Percentiles rank a stretch among this genome's conserved stretches.
These are phyloP conservation scores for Anthostomella pinea DNA, from an alignment of 2,329 filamentous ascomycete species.

Conservation along the genomic window DNA sequence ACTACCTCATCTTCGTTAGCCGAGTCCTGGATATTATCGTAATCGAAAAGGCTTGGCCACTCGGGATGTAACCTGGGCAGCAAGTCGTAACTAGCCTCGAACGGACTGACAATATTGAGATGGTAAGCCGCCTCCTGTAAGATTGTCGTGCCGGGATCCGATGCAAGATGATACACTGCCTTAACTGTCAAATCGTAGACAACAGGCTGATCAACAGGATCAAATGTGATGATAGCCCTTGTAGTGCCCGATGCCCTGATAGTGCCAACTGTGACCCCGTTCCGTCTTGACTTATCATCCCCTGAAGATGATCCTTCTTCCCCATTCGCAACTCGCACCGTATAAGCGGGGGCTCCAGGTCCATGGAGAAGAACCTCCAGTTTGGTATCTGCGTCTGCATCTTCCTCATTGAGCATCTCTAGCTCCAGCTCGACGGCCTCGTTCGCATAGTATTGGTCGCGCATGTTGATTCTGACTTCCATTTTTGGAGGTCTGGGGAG, in stretches of 20 bases:
- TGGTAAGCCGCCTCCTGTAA: constrained; percentile 68
- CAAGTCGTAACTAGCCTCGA: constrained; percentile 89
- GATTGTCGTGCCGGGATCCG: constrained; percentile 78
- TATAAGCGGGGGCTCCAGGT: constrained; percentile 47
- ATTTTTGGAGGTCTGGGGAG: constrained; percentile 91
- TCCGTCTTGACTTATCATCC: constrained; percentile 42
- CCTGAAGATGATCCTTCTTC: constrained; percentile 32
- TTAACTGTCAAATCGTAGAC: constrained; percentile 69
- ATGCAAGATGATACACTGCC: constrained; percentile 73
- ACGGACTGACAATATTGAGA: constrained; percentile 74
- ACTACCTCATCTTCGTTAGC: constrained; percentile 31
- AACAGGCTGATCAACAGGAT: constrained; percentile 47
- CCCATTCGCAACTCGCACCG: constrained; percentile 36
- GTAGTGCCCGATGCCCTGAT: constrained; percentile 45
- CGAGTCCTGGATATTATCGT: constrained; percentile 44
- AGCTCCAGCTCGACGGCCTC: constrained; percentile 70
- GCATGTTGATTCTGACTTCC: constrained; percentile 63
- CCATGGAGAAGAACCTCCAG: constrained; percentile 69
- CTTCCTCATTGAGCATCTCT: constrained; percentile 77
- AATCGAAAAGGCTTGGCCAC: constrained; percentile 86
- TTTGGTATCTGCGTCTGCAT: constrained; percentile 69
- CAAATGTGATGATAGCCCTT: constrained; percentile 47
- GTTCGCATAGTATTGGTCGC: constrained; percentile 79
- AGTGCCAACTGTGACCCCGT: constrained; percentile 42
- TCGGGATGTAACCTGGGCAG: constrained; percentile 73